Base-by-base conservation (phyloP, 1,284 basidiomycete genomes). In the Naganishia sp. region DNA sequence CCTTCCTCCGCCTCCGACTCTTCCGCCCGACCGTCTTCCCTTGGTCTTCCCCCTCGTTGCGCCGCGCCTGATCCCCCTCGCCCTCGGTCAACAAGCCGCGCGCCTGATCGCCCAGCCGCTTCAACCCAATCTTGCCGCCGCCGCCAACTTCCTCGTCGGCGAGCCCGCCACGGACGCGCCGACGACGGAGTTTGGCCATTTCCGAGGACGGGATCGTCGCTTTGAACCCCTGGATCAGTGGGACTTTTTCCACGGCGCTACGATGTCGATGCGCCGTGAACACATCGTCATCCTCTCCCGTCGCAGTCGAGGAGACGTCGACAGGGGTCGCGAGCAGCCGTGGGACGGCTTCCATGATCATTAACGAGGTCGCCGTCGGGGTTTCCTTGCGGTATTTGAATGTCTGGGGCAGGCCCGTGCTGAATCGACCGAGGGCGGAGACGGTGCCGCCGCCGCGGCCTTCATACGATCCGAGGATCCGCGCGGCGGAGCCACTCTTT, bases 141-240 rank as follows among this genome's bases (percentile, higher is more conserved):
- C 45, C 49, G 16, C 52, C 39, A 15, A 94, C 85, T 72, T 89
- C 90, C 65, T 72, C 73, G 68, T 82, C 81, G 16, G 78, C 76
- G 11, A 80, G 46, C 13, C 77, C 76, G 39, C 81, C 81, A 9
- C 93, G 83, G 75, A 89, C 86, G 76, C 90, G 87, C 63, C 92
- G 79, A 66, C 93, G 80, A 68, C 92, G 83, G 21, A 86, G 83
- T 67, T 89, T 87, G 63, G 89, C 84, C 72, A 87, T 84, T 73
- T 92, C 88, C 36, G 92, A 86, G 73, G 88, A 90, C 10, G 93
- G 93, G 57, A 94, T 89, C 2, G 93, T 95, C 36, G 93, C 93
- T 71, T 90, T 88, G 79, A 95, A 96, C 0, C 93, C 93, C 50
- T 88, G 86, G 48, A 94, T 82, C 33, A 96, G 82, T 73, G 88